phyloP scores from a whole-genome alignment of 441 rosid species.

The Croton laevigatus region DNA sequence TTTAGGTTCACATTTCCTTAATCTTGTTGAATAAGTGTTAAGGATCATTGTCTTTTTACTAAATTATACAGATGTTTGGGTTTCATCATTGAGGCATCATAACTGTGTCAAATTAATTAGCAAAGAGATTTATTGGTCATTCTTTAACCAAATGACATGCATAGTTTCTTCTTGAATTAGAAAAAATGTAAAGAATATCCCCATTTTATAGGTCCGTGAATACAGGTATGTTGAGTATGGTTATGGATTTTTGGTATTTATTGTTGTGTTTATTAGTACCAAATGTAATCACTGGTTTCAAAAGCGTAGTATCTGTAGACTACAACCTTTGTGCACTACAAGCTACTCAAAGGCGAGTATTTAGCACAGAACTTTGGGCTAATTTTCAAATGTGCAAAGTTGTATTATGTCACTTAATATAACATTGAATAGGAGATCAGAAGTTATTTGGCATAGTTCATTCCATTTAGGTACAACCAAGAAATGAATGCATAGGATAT shows the following conservation, averaged over 20 bases:
- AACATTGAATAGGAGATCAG: background rate
- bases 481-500: background rate
- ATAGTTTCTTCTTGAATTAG: background rate
- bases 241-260: background rate
- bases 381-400: background rate
- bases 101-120: background rate
- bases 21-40: constrained; percentile 7
- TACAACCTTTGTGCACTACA: background rate
- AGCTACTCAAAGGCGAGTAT: background rate
- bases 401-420: background rate
- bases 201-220: background rate
- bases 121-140: background rate
- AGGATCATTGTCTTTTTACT: background rate
- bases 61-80: background rate
- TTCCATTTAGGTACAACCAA: too few relatives aligned
- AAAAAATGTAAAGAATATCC: background rate
- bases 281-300: background rate
- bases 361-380: background rate
- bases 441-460: background rate
- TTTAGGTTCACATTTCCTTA: background rate
- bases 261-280: background rate
- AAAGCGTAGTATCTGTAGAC: background rate
- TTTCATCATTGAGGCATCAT: background rate
- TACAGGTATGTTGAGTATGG: background rate
- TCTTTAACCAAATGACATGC: background rate